A percentile compares a stretch with the other conserved stretches of the same genome.
phyloP scores from a whole-genome alignment of 2,329 filamentous ascomycete species.

The Phaeosphaeria sp. region DNA sequence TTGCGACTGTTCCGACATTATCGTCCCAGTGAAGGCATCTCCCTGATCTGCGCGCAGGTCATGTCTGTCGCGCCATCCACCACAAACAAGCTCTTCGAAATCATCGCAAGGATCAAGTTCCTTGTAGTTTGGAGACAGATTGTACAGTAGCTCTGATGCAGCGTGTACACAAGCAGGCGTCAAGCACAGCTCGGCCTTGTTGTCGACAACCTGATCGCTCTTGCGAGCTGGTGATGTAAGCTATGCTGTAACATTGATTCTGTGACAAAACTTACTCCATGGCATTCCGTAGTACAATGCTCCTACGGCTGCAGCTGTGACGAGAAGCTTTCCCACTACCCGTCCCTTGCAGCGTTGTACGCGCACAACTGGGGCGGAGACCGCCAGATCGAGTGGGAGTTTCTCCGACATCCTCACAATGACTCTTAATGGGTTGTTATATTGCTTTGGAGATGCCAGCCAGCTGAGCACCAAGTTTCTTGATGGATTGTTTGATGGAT shows the following conservation, averaged over 20 bases:
- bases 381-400: constrained; percentile 25
- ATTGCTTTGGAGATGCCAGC: constrained; percentile 20
- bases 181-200: constrained; percentile 51
- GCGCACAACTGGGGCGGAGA: constrained; percentile 15
- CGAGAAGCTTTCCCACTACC: constrained; percentile 22
- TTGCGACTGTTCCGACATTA: constrained; percentile 68
- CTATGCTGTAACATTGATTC: not conserved
- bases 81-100: constrained; percentile 73
- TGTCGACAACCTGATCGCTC: constrained; percentile 1
- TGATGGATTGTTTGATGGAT: constrained; percentile 14
- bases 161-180: constrained; percentile 69
- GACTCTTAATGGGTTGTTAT: not conserved
- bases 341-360: constrained; percentile 20
- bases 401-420: constrained; percentile 30
- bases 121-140: constrained; percentile 67
- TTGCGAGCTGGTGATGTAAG: constrained; percentile 4
- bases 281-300: constrained; percentile 25
- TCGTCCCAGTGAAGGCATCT: constrained; percentile 65
- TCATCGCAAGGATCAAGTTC: constrained; percentile 72
- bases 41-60: constrained; percentile 71
- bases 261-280: constrained; percentile 13
- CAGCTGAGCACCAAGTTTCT: constrained; percentile 27
- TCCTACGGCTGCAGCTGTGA: constrained; percentile 23
- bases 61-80: constrained; percentile 69
- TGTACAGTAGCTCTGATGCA: constrained; percentile 67